phyloP scores from a whole-genome alignment of 2,329 filamentous ascomycete genomes.

The Thelonectria rubi region DNA sequence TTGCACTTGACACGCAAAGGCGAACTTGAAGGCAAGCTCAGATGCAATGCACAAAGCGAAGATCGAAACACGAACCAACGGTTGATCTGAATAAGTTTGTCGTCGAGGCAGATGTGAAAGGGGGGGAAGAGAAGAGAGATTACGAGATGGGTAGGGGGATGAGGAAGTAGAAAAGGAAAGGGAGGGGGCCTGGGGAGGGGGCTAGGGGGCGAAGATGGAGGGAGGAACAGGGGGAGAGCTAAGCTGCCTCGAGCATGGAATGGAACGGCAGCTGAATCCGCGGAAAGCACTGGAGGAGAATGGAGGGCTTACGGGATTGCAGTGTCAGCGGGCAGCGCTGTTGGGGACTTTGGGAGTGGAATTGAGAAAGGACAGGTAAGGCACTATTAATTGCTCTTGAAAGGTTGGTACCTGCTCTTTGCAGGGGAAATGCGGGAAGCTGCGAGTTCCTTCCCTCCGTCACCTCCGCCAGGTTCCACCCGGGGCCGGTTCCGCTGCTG shows the following conservation, averaged over 20 bases:
- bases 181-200: slow-evolving; percentile 1
- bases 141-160: slow-evolving; percentile 5
- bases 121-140: slow-evolving; percentile 5
- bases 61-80: slow-evolving; percentile 17
- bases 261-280: slow-evolving; percentile 8
- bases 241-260: neutral
- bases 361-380: slow-evolving; percentile 3
- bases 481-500: no score
- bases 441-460: neutral
- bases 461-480: no score
- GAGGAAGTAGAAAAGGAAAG: slow-evolving; percentile 9
- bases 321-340: slow-evolving; percentile 9
- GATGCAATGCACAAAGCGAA: slow-evolving; percentile 7
- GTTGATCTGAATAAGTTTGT: slow-evolving; percentile 14
- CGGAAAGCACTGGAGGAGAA: slow-evolving; percentile 9
- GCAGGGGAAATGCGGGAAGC: slow-evolving; percentile 1
- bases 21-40: neutral
- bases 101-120: slow-evolving; percentile 13
- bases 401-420: neutral
- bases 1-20: neutral
- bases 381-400: no score
- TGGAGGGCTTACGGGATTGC: slow-evolving; percentile 7
- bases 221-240: neutral
- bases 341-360: slow-evolving; percentile 13
- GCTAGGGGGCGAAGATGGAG: neutral